Evolutionary conservation across 139 green algal species (phyloP), one percentile per base, ranked within the genome.

Genomic region (Chlamydomonas asymmetrica): DNA sequence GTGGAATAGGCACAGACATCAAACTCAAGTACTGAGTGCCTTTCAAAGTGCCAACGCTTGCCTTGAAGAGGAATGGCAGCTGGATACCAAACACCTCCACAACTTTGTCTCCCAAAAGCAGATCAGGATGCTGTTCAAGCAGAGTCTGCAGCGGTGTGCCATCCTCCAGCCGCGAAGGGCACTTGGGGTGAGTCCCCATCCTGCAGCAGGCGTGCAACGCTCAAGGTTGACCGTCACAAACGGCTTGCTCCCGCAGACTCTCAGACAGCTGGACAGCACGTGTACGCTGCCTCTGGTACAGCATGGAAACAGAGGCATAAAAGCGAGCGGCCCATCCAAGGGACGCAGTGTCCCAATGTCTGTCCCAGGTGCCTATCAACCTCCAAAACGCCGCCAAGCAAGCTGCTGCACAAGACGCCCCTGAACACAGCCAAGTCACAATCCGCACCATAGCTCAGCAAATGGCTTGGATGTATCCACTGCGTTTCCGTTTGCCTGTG

Each of bases 21-120:
- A n/a, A n/a, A n/a, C n/a, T n/a, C n/a, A n/a, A n/a, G n/a, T n/a
- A n/a, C n/a, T n/a, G n/a, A n/a, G n/a, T n/a, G n/a, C n/a, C n/a
- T n/a, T n/a, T n/a, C n/a, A n/a, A n/a, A n/a, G n/a, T n/a, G n/a
- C n/a, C 29, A 20, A 29, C 29, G 25, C 66, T 20, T 37, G 91
- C 96, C 87, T 99, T 99, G 85, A 98, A 97, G 27, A 99, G 80
- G 73, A 96, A 99, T 2, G 96, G 96, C 43, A 99, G 83, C 35
- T 92, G 81, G 25, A 40, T 49, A 6, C 88, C 91, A 80, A 96
- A 98, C 27, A 70, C 73, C 3, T 86, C 32, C 23, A 76, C 10
- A 18, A 95, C 83, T 0, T 76, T 69, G 3, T 79, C 41, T 2
- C 95, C 95, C n/a, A n/a, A n/a, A 29, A 98, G 82, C 4, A 91